These are phyloP conservation scores for Saccharomyces uvarum DNA, from an alignment of 1,139 yeast species.

Conservation along the genomic window DNA sequence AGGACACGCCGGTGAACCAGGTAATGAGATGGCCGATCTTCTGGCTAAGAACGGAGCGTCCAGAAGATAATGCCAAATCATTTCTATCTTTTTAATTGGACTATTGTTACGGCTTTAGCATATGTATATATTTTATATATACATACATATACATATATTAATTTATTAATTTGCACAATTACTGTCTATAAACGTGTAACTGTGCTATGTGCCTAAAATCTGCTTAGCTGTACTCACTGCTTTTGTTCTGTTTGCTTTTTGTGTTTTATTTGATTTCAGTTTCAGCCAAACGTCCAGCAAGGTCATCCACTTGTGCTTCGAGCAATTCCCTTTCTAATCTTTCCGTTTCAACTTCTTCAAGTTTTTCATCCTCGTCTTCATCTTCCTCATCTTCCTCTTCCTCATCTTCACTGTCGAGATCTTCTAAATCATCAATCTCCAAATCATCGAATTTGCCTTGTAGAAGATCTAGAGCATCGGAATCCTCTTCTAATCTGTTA, in stretches of 20 bases:
- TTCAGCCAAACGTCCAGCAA: conserved; percentile 53
- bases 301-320: conserved; percentile 42
- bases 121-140: not conserved
- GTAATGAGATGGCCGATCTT: conserved; percentile 72
- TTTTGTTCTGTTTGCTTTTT: not conserved
- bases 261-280: conserved; percentile 35
- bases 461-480: conserved; percentile 48
- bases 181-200: not conserved
- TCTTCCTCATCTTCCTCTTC: conserved; percentile 64
- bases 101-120: not conserved
- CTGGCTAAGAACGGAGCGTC: conserved; percentile 62
- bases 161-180: not conserved
- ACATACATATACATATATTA: conserved; percentile 1
- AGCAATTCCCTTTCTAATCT: conserved; percentile 55
- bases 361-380: conserved; percentile 48
- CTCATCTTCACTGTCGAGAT: conserved; percentile 76
- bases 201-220: not conserved
- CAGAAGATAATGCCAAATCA: not conserved
- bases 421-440: conserved; percentile 89
- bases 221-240: not conserved
- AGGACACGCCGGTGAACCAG: conserved; percentile 64
- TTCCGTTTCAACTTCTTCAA: conserved; percentile 47
- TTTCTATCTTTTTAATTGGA: not conserved
- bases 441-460: conserved; percentile 60
- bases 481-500: conserved; percentile 79